Evolutionary conservation across 1,284 basidiomycete genomes (phyloP).

Genomic region (Coniferiporia weirii): DNA sequence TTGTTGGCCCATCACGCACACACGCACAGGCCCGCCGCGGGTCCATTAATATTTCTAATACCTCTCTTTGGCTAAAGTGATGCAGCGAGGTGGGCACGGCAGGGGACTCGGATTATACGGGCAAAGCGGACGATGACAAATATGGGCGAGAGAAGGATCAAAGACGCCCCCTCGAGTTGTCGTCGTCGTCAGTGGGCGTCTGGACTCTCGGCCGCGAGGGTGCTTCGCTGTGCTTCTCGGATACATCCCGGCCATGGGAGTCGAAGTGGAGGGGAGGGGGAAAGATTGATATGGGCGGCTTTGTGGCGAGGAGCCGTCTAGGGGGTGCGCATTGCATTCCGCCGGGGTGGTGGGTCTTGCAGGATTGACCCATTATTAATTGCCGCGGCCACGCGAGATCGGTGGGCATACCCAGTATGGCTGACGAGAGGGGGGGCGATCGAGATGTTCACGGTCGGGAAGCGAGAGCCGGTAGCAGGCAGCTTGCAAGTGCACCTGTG

Average conservation of each 20-base stretch:
- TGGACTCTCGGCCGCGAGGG: neutral
- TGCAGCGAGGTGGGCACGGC: neutral
- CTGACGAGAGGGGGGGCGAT: too few species aligned
- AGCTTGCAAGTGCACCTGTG: too few species aligned
- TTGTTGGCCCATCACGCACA: neutral
- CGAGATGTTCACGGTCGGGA: too few species aligned
- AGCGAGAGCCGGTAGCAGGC: too few species aligned
- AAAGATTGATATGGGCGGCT: neutral
- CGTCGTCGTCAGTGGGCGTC: neutral
- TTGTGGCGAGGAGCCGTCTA: neutral
- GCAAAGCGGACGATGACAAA: conserved; percentile 12
- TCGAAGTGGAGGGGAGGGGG: too few species aligned
- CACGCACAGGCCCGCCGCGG: conserved; percentile 6
- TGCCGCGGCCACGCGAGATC: neutral
- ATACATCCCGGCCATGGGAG: neutral
- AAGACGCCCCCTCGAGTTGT: too few species aligned
- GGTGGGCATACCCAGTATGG: too few species aligned
- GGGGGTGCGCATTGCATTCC: conserved; percentile 1
- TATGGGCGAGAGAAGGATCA: neutral
- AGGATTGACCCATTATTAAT: neutral
- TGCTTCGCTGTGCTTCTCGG: neutral
- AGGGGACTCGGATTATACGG: neutral
- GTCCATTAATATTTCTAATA: neutral
- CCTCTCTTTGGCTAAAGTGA: neutral
- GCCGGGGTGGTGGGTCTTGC: neutral